phyloP scores from a whole-genome alignment of 2,329 filamentous ascomycete species.

The Diplodia intermedia region DNA sequence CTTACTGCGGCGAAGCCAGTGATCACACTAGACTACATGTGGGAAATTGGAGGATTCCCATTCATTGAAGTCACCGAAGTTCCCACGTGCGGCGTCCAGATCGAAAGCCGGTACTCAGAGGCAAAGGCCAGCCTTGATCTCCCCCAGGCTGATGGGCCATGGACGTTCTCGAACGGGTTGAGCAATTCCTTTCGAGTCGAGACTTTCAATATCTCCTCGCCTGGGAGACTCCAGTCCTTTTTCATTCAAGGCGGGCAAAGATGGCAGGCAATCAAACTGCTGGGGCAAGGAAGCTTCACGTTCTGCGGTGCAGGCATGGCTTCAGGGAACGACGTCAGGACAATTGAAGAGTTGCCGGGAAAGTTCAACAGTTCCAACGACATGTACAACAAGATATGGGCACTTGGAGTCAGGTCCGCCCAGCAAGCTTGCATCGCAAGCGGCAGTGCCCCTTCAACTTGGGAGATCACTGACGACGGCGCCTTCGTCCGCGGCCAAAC shows the following conservation, averaged over 20 bases:
- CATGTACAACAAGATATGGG: constrained; percentile 47
- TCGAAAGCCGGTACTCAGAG: constrained; percentile 50
- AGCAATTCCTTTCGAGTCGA: constrained; percentile 49
- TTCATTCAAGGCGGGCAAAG: constrained; percentile 53
- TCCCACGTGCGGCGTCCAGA: constrained; percentile 39
- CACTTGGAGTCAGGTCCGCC: constrained; percentile 47
- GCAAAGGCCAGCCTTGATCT: constrained; percentile 41
- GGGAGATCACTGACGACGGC: constrained; percentile 47
- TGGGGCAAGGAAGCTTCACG: constrained; percentile 45
- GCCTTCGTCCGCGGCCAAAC: constrained; percentile 47
- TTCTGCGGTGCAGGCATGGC: constrained; percentile 46
- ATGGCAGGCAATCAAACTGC: constrained; percentile 50
- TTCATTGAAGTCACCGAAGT: constrained; percentile 42
- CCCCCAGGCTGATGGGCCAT: constrained; percentile 46
- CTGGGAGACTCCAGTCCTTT: constrained; percentile 42
- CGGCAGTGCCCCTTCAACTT: constrained; percentile 47
- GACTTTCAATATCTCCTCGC: constrained; percentile 47
- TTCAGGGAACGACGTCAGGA: constrained; percentile 39
- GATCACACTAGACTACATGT: constrained; percentile 44
- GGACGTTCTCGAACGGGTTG: constrained; percentile 40
- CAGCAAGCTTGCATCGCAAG: constrained; percentile 49
- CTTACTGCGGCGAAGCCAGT: constrained; percentile 8
- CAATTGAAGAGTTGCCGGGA: constrained; percentile 41
- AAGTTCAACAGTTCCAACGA: constrained; percentile 43
- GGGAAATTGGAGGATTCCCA: constrained; percentile 46